Conservation (phyloP, 176 grass and related monocot genomes). For the Avena atlantica region DNA sequence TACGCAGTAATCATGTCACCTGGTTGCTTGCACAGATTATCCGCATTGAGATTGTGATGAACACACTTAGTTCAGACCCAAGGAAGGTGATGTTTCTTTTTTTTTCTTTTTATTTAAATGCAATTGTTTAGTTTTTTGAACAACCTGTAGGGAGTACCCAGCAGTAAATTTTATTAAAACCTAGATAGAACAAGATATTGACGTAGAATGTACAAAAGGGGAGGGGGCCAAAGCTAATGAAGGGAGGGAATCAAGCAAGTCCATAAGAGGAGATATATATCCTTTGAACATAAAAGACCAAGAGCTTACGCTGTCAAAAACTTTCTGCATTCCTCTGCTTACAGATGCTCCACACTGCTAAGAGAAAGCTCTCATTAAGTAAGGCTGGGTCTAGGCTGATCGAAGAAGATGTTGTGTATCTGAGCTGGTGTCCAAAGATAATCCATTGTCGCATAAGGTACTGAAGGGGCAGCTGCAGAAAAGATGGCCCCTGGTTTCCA, state of each 20-base stretch:
- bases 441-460: not conserved
- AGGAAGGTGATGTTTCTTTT: constrained; percentile 64
- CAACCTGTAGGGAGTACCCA: not conserved
- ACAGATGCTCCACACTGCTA: not conserved
- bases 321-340: not conserved
- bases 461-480: constrained; percentile 23
- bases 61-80: constrained; percentile 86
- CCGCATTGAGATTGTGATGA: constrained; percentile 91
- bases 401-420: not conserved
- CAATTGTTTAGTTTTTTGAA: constrained; percentile 23
- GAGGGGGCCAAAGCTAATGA: not conserved
- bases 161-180: constrained; percentile 12
- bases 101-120: constrained; percentile 1
- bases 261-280: not conserved
- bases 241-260: not conserved
- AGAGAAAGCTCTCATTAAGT: not conserved
- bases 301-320: not conserved
- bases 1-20: constrained; percentile 93
- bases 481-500: constrained; percentile 1
- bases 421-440: not conserved
- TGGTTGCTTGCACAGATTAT: constrained; percentile 97
- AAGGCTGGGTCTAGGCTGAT: not conserved
- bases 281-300: not conserved
- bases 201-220: not conserved
- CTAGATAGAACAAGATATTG: not conserved